Conservation (phyloP, 345 rosid genomes). For the Eucalyptus pauciflora region DNA sequence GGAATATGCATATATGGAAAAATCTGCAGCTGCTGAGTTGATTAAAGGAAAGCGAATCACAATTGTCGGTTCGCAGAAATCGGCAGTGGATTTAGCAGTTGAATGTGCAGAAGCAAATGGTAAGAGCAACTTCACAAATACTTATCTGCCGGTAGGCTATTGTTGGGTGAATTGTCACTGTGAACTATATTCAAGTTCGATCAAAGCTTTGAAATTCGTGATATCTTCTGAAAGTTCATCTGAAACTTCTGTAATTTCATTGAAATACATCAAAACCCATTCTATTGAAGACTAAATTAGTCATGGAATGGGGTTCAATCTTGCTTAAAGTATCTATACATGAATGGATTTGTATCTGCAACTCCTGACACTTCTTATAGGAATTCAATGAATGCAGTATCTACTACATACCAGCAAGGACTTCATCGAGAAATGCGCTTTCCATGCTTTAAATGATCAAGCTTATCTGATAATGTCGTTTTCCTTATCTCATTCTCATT, state of each 20-base stretch:
- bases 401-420: neutral
- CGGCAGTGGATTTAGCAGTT: constrained; percentile 24
- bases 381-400: neutral
- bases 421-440: neutral
- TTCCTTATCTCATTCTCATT: neutral
- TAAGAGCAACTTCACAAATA: neutral
- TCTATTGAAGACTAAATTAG: neutral
- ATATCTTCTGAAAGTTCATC: neutral
- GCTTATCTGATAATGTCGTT: neutral
- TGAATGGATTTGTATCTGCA: neutral
- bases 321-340: neutral
- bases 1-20: constrained; percentile 11
- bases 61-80: constrained; percentile 14
- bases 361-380: neutral
- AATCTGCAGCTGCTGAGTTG: neutral
- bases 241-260: neutral
- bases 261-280: neutral
- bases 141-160: neutral
- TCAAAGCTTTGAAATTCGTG: neutral
- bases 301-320: neutral
- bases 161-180: neutral
- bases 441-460: neutral
- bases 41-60: constrained; percentile 13
- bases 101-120: constrained; percentile 24
- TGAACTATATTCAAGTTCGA: neutral